Evolutionary conservation across 139 green algal genomes (phyloP), one percentile per base, ranked within the genome.

Genomic region (Gonium pectorale): DNA sequence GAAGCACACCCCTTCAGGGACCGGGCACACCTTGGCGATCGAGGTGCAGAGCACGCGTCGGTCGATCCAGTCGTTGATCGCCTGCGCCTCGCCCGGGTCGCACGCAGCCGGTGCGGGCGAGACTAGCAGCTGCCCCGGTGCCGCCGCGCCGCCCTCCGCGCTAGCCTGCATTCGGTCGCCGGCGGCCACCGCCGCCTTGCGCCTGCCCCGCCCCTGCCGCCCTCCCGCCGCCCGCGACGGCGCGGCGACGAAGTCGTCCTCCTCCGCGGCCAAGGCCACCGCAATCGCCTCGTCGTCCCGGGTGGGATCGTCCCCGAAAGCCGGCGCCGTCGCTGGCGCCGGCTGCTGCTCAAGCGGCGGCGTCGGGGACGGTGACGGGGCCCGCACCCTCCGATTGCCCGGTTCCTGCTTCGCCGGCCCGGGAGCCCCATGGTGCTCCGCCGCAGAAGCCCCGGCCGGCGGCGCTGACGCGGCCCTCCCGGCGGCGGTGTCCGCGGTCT

Each of bases 31-130:
- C 90, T 92, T 85, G 0, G 52, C 41, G 72, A 95, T 96, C 71
- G 95, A 83, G 29, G 90, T 90, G 2, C 93, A 93, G 26, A 95
- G 74, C 41, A 98, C 90, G 31, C 72, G 62, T 0, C 67, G 59
- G 63, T 98, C 93, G 62, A 97, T 90, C 93, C 93, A 97, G 31
- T 88, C 82, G 67, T 86, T 75, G 52, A 89, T 80, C 27, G 85
- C 85, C 3, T 79, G 46, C 44, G 72, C 62, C 78, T 75, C 62
- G 38, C 44, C 78, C 1, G 62, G 78, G 63, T 75, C 78, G 26
- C 44, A 64, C 29, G 63, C 63, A 33, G 78, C 44, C 27, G 68
- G 54, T 5, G 69, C 13, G 1, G 69, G 54, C 37, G 43, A 56
- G 43, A 63, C 46, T 7, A n/a, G 29, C 56, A 19, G 24, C 38